A percentile compares a stretch with the other conserved stretches of the same genome.
Conservation (phyloP, 306 rosid genomes). For the Castanea mollissima region DNA sequence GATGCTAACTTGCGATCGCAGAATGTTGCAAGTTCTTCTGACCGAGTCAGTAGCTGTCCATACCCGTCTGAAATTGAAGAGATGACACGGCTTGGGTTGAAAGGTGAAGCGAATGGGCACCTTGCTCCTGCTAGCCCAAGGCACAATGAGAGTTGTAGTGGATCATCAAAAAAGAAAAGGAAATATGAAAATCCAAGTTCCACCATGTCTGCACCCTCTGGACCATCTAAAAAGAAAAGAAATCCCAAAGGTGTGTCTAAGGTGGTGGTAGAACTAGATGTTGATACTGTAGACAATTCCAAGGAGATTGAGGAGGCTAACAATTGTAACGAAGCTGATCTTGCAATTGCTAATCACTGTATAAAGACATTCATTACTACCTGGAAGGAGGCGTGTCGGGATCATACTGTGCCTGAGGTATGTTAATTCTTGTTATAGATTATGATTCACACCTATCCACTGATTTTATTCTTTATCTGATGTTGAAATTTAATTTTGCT, state of each 20-base stretch:
- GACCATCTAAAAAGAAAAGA: slow-evolving; percentile 34
- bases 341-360: slow-evolving; percentile 40
- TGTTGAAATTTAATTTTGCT: background rate
- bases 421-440: slow-evolving; percentile 13
- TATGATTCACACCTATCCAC: background rate
- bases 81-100: slow-evolving; percentile 65
- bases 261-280: too few species aligned
- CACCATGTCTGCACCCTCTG: slow-evolving; percentile 24
- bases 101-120: slow-evolving; percentile 32
- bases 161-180: slow-evolving; percentile 28
- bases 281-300: too few species aligned
- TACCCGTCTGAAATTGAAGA: slow-evolving; percentile 93
- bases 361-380: slow-evolving; percentile 64
- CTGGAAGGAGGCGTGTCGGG: slow-evolving; percentile 75
- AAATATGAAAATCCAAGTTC: slow-evolving; percentile 27
- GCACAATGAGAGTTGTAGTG: slow-evolving; percentile 22
- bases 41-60: slow-evolving; percentile 77
- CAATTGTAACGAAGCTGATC: slow-evolving; percentile 15
- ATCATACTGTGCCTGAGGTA: slow-evolving; percentile 56
- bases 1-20: slow-evolving; percentile 32
- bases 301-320: slow-evolving; percentile 19
- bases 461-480: background rate
- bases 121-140: slow-evolving; percentile 34
- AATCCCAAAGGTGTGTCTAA: background rate
- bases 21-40: slow-evolving; percentile 44